phyloP scores from a whole-genome alignment of 768 basidiomycete species.

The Mycena galericulata region DNA sequence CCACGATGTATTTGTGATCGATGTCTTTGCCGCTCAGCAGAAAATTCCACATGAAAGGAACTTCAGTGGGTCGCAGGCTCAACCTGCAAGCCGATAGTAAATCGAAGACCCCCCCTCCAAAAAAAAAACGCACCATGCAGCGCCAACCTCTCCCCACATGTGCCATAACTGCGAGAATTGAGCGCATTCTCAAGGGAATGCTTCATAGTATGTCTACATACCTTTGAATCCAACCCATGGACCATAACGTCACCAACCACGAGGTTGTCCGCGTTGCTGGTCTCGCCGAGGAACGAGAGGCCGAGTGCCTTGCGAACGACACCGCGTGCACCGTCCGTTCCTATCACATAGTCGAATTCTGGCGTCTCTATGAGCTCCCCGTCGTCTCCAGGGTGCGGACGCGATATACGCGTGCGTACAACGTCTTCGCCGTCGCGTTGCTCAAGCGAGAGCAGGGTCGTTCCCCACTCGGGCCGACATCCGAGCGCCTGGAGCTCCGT shows the following conservation, averaged over 20 bases:
- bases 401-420: conserved; percentile 37
- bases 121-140: conserved; percentile 44
- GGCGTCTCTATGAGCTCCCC: conserved; percentile 25
- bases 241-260: conserved; percentile 53
- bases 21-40: conserved; percentile 42
- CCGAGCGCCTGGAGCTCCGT: conserved; percentile 36
- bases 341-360: conserved; percentile 38
- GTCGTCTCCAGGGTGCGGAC: conserved; percentile 4
- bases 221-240: conserved; percentile 53
- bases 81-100: conserved; percentile 39
- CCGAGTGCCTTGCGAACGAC: conserved; percentile 43
- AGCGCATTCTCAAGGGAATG: neutral
- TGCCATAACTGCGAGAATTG: conserved; percentile 54
- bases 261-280: conserved; percentile 40
- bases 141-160: conserved; percentile 57
- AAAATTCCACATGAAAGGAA: conserved; percentile 45
- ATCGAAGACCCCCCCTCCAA: neutral
- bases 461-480: conserved; percentile 40
- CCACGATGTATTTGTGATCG: conserved; percentile 34
- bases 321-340: conserved; percentile 42
- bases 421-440: conserved; percentile 37
- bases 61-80: conserved; percentile 48
- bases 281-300: conserved; percentile 46
- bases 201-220: neutral
- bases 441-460: conserved; percentile 39